A percentile compares a stretch with the other conserved stretches of the same genome.
phyloP scores from a whole-genome alignment of 148 eudicot genomes.

The Arbutus unedo region DNA sequence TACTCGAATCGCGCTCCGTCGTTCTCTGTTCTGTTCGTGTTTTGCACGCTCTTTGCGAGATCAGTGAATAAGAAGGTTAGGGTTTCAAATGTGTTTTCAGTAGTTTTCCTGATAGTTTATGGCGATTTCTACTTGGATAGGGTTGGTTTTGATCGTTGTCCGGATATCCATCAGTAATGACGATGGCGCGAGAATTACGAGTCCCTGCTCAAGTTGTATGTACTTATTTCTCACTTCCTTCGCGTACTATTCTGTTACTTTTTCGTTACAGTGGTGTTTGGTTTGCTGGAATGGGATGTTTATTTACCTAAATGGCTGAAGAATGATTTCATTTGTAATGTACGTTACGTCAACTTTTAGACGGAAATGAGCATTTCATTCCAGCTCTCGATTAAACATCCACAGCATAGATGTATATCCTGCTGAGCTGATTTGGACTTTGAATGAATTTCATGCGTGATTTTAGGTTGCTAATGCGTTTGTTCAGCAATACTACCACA shows the following conservation, averaged over 20 bases:
- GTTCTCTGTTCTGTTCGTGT: background rate
- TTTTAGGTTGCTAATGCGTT: slow-evolving; percentile 86
- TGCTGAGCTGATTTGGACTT: background rate
- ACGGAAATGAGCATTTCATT: background rate
- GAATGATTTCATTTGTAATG: background rate
- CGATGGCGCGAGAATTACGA: slow-evolving; percentile 19
- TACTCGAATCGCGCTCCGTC: background rate
- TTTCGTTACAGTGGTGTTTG: background rate
- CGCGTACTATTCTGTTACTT: background rate
- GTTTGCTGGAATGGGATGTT: background rate
- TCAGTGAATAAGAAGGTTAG: background rate
- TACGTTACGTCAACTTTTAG: background rate
- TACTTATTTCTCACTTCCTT: background rate
- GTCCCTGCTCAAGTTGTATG: slow-evolving; percentile 55
- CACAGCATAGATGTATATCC: background rate
- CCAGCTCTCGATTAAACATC: no score
- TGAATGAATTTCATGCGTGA: background rate
- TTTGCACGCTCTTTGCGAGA: background rate
- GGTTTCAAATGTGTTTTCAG: slow-evolving; percentile 3
- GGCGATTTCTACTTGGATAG: background rate
- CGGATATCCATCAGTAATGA: slow-evolving; percentile 19
- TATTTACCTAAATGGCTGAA: background rate
- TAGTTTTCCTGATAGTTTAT: background rate
- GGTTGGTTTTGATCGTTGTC: slow-evolving; percentile 11
- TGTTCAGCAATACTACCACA: slow-evolving; percentile 68